These are phyloP conservation scores for Fusarium musae DNA, from an alignment of 2,329 filamentous ascomycete species.

Conservation along the genomic window DNA sequence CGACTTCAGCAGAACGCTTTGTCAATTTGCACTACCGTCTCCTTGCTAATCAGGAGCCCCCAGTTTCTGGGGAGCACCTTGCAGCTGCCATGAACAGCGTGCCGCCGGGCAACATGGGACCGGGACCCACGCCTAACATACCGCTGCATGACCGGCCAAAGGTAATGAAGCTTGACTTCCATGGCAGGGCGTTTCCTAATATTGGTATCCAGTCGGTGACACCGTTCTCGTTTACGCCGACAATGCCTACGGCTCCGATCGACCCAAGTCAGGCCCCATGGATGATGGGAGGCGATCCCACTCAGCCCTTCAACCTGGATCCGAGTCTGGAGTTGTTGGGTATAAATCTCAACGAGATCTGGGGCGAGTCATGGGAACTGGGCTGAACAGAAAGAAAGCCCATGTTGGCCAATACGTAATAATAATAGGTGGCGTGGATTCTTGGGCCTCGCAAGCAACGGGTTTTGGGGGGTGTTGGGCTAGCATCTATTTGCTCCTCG, in stretches of 20 bases:
- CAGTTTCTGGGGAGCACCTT: conserved; percentile 49
- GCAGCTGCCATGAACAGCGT: conserved; percentile 39
- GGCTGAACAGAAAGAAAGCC: conserved; percentile 42
- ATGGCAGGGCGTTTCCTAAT: conserved; percentile 46
- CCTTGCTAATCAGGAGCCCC: conserved; percentile 63
- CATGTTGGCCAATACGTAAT: conserved; percentile 36
- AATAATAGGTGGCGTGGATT: conserved; percentile 37
- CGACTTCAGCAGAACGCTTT: conserved; percentile 68
- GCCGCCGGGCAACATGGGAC: conserved; percentile 40
- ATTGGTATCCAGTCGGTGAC: conserved; percentile 53
- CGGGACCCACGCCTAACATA: conserved; percentile 46
- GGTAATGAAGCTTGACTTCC: conserved; percentile 50
- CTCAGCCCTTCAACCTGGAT: conserved; percentile 60
- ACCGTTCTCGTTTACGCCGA: conserved; percentile 53
- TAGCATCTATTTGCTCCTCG: conserved; percentile 10
- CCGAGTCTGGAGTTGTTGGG: conserved; percentile 65
- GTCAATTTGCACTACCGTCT: conserved; percentile 68
- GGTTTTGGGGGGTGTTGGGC: conserved; percentile 8
- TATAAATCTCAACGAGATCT: conserved; percentile 65
- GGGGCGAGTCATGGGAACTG: conserved; percentile 62
- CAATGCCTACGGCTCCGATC: conserved; percentile 50
- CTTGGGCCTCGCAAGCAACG: conserved; percentile 2
- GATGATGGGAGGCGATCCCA: conserved; percentile 48
- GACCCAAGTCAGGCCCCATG: conserved; percentile 50
- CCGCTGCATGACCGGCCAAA: conserved; percentile 53